A percentile compares a stretch with the other conserved stretches of the same genome.
phyloP scores from a whole-genome alignment of 129 eudicot genomes.

The Saposhnikovia divaricata region DNA sequence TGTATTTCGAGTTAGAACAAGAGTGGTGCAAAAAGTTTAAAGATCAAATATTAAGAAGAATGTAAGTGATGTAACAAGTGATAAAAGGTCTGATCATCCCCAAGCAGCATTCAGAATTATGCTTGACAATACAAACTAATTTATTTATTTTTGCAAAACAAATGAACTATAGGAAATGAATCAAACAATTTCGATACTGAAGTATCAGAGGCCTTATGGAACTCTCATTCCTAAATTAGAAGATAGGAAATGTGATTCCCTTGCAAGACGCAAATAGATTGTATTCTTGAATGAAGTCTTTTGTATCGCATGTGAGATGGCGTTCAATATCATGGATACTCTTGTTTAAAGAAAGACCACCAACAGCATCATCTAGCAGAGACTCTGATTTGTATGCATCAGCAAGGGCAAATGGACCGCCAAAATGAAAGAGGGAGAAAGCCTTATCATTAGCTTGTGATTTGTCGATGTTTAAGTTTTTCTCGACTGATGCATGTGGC shows the following conservation, averaged over 20 bases:
- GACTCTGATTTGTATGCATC: conserved; percentile 28
- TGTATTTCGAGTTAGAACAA: too few species aligned
- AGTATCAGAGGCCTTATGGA: neutral
- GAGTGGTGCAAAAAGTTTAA: too few species aligned
- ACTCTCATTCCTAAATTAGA: conserved; percentile 15
- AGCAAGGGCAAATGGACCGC: conserved; percentile 77
- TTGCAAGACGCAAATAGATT: conserved; percentile 66
- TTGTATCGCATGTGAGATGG: conserved; percentile 37
- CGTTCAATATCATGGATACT: conserved; percentile 21
- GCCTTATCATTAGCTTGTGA: conserved; percentile 32
- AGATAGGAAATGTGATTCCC: conserved; percentile 61
- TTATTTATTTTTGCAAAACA: too few species aligned
- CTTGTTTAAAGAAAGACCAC: conserved; percentile 20
- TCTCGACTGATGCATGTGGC: conserved; percentile 5
- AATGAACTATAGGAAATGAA: too few species aligned
- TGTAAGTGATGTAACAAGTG: too few species aligned
- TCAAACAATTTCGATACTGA: too few species aligned
- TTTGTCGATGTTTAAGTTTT: conserved; percentile 23
- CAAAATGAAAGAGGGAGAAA: conserved; percentile 84
- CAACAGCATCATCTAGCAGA: conserved; percentile 27
- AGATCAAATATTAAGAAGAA: too few species aligned
- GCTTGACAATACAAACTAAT: too few species aligned
- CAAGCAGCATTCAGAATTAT: too few species aligned
- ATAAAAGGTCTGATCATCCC: too few species aligned
- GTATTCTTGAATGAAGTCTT: conserved; percentile 51